phyloP scores from a whole-genome alignment of 2,329 filamentous ascomycete genomes.

The Biscogniauxia mediterranea region DNA sequence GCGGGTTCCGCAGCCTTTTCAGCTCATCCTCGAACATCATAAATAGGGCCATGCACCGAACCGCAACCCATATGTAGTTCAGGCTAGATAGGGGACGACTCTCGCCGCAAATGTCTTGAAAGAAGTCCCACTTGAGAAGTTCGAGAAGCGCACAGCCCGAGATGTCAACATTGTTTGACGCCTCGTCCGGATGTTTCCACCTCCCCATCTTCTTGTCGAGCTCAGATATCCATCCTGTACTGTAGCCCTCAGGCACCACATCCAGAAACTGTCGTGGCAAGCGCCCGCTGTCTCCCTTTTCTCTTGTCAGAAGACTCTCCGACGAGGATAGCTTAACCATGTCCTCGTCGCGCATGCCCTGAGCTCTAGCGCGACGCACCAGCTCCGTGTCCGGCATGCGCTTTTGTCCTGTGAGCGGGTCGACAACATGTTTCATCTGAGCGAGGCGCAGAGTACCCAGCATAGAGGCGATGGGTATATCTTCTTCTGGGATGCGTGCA shows the following conservation, averaged over 20 bases:
- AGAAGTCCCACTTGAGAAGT: slow-evolving; percentile 28
- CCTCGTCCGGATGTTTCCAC: no score
- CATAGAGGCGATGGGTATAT: slow-evolving; percentile 23
- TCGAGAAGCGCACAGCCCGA: slow-evolving; percentile 17
- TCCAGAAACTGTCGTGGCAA: no score
- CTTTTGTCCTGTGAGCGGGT: slow-evolving; percentile 30
- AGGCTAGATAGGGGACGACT: slow-evolving; percentile 30
- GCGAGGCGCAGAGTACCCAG: slow-evolving; percentile 30
- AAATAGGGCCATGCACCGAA: slow-evolving; percentile 26
- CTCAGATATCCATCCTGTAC: slow-evolving; percentile 7
- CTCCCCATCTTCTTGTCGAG: not conserved
- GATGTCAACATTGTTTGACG: not conserved
- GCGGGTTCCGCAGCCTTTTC: slow-evolving; percentile 22
- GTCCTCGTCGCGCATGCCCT: slow-evolving; percentile 16
- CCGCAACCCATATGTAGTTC: slow-evolving; percentile 34
- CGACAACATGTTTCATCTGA: slow-evolving; percentile 24
- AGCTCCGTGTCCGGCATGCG: slow-evolving; percentile 31
- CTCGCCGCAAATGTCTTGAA: slow-evolving; percentile 29
- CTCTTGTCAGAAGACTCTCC: not conserved
- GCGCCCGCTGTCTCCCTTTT: no score
- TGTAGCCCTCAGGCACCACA: no score
- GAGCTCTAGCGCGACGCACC: slow-evolving; percentile 23
- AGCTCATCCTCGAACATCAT: slow-evolving; percentile 30
- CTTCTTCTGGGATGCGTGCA: slow-evolving; percentile 36
- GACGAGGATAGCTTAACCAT: slow-evolving; percentile 4